Conservation (phyloP, 306 rosid species). For the Morella rubra region DNA sequence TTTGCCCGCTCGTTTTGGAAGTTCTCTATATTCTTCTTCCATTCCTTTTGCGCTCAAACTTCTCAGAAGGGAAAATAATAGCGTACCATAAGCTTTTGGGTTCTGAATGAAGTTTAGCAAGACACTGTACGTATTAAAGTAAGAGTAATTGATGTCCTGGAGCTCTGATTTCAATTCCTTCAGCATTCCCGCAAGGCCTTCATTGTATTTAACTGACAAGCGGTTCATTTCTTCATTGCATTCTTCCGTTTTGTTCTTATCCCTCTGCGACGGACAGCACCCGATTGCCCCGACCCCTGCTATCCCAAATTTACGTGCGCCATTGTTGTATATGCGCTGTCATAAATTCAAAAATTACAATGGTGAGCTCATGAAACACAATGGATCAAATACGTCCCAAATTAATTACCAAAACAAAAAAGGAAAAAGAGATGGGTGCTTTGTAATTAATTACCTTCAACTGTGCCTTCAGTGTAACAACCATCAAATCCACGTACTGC, state of each 20-base stretch:
- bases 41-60: not conserved
- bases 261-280: slow-evolving; percentile 66
- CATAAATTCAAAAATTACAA: not conserved
- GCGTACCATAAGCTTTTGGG: slow-evolving; percentile 53
- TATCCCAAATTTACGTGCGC: slow-evolving; percentile 67
- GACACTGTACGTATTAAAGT: slow-evolving; percentile 53
- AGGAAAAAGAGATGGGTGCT: not conserved
- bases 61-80: not conserved
- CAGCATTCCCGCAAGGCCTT: slow-evolving; percentile 47
- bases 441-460: slow-evolving; percentile 40
- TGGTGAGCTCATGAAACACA: not conserved
- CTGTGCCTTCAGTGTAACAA: slow-evolving; percentile 43
- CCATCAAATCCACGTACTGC: slow-evolving; percentile 52
- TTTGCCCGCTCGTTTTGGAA: no score
- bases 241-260: slow-evolving; percentile 29
- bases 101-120: slow-evolving; percentile 40
- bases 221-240: slow-evolving; percentile 52
- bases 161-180: slow-evolving; percentile 41
- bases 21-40: no score
- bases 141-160: slow-evolving; percentile 46
- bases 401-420: not conserved
- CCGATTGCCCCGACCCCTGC: slow-evolving; percentile 60
- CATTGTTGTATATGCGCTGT: slow-evolving; percentile 58
- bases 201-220: slow-evolving; percentile 41
- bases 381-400: not conserved